Conservation (phyloP, 306 rosid genomes). For the Cyclanthera cordifolia region DNA sequence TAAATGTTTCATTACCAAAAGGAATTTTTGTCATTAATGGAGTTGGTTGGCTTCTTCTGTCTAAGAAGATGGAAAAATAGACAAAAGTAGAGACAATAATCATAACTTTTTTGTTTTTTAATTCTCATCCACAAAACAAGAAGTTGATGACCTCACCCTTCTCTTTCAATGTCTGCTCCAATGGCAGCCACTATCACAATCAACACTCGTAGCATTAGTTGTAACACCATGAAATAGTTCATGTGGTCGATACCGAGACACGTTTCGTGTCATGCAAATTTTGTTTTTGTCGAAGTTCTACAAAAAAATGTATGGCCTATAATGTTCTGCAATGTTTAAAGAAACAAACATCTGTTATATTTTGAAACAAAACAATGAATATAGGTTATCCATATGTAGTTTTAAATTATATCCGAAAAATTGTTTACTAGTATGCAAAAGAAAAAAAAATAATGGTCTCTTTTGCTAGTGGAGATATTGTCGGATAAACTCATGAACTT, state of each 20-base stretch:
- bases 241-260: slow-evolving; percentile 6
- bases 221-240: neutral
- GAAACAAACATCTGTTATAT: neutral
- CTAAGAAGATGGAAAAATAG: slow-evolving; percentile 16
- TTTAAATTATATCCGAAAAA: no score
- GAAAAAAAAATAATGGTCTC: neutral
- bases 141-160: neutral
- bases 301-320: neutral
- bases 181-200: slow-evolving; percentile 4
- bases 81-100: slow-evolving; percentile 1
- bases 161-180: slow-evolving; percentile 7
- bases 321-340: neutral
- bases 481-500: neutral
- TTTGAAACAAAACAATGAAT: no score
- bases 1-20: neutral
- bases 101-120: neutral
- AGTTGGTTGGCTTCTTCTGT: slow-evolving; percentile 39
- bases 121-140: slow-evolving; percentile 17
- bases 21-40: slow-evolving; percentile 24
- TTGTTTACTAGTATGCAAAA: neutral
- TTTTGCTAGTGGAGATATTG: neutral
- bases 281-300: neutral
- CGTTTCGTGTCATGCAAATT: neutral
- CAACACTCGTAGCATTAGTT: neutral
- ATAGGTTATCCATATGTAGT: no score